phyloP scores from a whole-genome alignment of 2,329 filamentous ascomycete species.

The Trichoderma semiorbis region DNA sequence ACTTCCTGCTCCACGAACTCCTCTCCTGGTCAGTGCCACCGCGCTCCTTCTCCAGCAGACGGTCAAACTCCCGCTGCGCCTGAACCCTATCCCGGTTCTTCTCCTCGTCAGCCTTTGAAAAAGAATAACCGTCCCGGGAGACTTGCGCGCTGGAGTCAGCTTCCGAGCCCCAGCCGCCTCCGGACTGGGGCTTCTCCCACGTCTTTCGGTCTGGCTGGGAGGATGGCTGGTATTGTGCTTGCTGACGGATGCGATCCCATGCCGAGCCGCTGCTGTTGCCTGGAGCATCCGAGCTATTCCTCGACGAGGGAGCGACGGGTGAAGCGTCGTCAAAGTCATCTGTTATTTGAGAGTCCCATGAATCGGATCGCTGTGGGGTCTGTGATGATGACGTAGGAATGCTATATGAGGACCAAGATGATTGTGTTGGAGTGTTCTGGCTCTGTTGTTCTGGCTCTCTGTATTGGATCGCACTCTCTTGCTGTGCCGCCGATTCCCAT shows the following conservation, averaged over 20 bases:
- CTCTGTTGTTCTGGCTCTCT: slow-evolving; percentile 5
- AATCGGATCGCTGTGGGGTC: slow-evolving; percentile 4
- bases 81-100: slow-evolving; percentile 40
- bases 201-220: slow-evolving; percentile 22
- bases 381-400: slow-evolving; percentile 6
- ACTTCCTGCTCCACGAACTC: slow-evolving; percentile 27
- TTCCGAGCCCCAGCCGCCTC: slow-evolving; percentile 22
- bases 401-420: slow-evolving; percentile 20
- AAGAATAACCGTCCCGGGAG: slow-evolving; percentile 33
- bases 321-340: slow-evolving; percentile 42
- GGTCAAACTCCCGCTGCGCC: slow-evolving; percentile 51
- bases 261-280: slow-evolving; percentile 32
- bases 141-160: slow-evolving; percentile 26
- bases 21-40: slow-evolving; percentile 29
- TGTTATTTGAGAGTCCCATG: slow-evolving; percentile 27
- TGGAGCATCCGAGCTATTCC: slow-evolving; percentile 20
- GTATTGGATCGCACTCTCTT: slow-evolving; percentile 12
- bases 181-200: slow-evolving; percentile 21
- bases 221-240: slow-evolving; percentile 30
- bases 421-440: slow-evolving; percentile 12
- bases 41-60: slow-evolving; percentile 45
- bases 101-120: slow-evolving; percentile 37
- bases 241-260: slow-evolving; percentile 45
- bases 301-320: slow-evolving; percentile 36
- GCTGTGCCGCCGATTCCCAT: slow-evolving; percentile 21